Evolutionary conservation across 495 filamentous ascomycete genomes (phyloP).

Genomic region (Oidiodendron maius): DNA sequence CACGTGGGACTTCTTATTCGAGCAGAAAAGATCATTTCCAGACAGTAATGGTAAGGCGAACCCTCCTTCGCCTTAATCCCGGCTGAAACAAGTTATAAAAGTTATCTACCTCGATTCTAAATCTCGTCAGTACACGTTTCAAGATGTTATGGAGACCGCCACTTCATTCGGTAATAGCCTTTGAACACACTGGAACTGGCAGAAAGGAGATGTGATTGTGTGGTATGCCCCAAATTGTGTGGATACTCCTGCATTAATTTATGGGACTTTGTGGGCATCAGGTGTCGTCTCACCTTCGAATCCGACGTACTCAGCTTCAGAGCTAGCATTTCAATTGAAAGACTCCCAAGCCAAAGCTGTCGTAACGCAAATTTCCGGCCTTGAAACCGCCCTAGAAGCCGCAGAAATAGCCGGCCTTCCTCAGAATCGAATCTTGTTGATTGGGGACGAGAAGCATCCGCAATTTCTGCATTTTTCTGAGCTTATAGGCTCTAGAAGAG

Average conservation of each 20-base stretch:
- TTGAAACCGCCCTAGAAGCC: conserved; percentile 61
- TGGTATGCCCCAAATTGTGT: conserved; percentile 68
- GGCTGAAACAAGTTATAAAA: too few species aligned
- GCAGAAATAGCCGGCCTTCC: conserved; percentile 60
- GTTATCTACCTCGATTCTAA: too few species aligned
- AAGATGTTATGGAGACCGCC: too few species aligned
- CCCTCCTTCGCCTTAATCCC: too few species aligned
- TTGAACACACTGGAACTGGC: conserved; percentile 60
- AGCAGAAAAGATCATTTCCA: conserved; percentile 57
- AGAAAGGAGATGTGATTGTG: conserved; percentile 69
- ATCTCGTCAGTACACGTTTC: too few species aligned
- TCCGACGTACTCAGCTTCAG: conserved; percentile 74
- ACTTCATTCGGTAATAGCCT: conserved; percentile 73
- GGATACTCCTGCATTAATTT: conserved; percentile 63
- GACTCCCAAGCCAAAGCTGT: conserved; percentile 64
- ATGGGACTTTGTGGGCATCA: conserved; percentile 77
- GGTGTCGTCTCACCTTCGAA: conserved; percentile 77
- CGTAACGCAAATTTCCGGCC: conserved; percentile 48
- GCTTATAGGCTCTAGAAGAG: too few species aligned
- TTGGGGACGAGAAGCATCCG: conserved; percentile 35
- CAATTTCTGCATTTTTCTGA: conserved; percentile 25
- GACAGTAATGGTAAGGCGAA: conserved; percentile 56
- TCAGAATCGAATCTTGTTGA: conserved; percentile 38
- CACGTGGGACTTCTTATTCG: conserved; percentile 71
- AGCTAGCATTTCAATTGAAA: conserved; percentile 68